These are phyloP conservation scores for Schizonepeta tenuifolia DNA, from an alignment of 257 asterid genomes.

Conservation along the genomic window DNA sequence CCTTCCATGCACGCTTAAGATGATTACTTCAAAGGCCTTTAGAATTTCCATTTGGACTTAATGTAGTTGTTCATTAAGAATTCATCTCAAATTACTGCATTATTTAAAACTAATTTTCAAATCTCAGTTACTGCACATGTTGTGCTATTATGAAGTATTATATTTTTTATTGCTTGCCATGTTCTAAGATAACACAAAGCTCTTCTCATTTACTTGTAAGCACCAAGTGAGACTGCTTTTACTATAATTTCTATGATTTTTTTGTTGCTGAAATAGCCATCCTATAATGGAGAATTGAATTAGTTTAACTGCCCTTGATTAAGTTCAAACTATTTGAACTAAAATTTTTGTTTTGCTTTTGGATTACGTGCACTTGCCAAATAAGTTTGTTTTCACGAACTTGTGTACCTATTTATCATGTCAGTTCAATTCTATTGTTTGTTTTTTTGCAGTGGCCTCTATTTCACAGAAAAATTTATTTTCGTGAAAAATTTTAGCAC, in stretches of 20 bases:
- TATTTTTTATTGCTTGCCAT: background rate
- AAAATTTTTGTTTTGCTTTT: constrained; percentile 2
- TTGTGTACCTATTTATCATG: background rate
- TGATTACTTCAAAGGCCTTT: background rate
- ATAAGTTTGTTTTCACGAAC: background rate
- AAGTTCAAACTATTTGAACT: background rate
- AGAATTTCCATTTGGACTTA: background rate
- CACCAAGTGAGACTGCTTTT: background rate
- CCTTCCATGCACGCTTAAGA: constrained; percentile 2
- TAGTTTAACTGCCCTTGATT: background rate
- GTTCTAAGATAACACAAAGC: constrained; percentile 4
- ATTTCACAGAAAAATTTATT: no score
- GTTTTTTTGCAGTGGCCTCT: constrained; percentile 86
- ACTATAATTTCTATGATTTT: background rate
- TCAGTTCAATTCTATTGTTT: constrained; percentile 12
- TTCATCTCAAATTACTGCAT: constrained; percentile 11
- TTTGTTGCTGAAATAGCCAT: constrained; percentile 7
- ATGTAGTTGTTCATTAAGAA: constrained; percentile 3
- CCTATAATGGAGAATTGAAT: constrained; percentile 11
- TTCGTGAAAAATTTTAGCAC: no score
- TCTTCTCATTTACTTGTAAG: background rate
- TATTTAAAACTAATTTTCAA: background rate
- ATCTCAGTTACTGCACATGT: background rate
- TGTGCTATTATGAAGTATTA: background rate
- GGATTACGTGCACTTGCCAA: constrained; percentile 11